Evolutionary conservation across 2,329 filamentous ascomycete genomes (phyloP), one percentile per base, ranked within the genome.

Genomic region (Venturia oleaginea): DNA sequence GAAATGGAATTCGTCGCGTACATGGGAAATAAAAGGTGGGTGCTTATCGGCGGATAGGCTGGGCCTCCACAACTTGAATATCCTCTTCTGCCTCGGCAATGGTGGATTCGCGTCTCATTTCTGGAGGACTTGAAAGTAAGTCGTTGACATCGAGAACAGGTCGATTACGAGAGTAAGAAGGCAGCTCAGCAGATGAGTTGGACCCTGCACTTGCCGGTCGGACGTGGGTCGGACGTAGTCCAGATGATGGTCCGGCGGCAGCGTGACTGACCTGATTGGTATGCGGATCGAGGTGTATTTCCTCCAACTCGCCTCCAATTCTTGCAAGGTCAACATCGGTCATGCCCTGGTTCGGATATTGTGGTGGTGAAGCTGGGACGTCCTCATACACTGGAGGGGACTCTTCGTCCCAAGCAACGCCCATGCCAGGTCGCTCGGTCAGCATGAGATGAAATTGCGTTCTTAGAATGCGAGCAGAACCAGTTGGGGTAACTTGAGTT

Each of bases 351-450:
- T 43, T 32, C 1, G 48, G 75, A 68, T 81, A 82, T 55, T 76
- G 76, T 10, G 93, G 93, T 60, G 93, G 93, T 70, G 88, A 91
- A 2, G 86, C 87, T 0, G 93, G 92, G 51, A 97, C 92, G 72
- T 97, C 91, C 76, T 94, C 89, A 77, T 99, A 99, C 69, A 95
- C 85, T 0, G 93, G 93, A 15, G 93, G 93, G 72, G 90, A 87
- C 79, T 99, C 93, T 76, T 97, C 93, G 70, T 97, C 93, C 93
- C 94, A 99, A 69, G 89, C 91, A 70, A 99, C 92, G 61, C 93
- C 92, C 73, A 96, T 84, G 22, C 93, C 93, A 24, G 85, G 84
- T 66, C 90, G 85, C 77, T 96, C 89, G 4, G 92, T 97, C 64
- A 97, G 83, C 65, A 86, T 80, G 63, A 94, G 82, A 70, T 84